Conservation (phyloP, 192 early-diverging fungal species). For the Mortierella hygrophila region DNA sequence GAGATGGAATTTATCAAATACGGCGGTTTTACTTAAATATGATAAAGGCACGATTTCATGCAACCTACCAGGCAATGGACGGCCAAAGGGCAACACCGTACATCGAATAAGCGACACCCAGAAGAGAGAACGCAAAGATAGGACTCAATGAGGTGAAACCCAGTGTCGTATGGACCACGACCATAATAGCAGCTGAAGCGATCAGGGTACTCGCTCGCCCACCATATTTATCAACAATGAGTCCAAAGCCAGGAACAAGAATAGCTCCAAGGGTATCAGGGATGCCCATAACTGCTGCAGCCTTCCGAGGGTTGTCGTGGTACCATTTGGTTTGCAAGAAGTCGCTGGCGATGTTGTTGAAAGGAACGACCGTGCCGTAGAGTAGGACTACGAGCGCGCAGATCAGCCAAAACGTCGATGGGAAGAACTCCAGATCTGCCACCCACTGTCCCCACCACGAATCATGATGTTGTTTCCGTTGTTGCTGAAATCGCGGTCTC, state of each 20-base stretch:
- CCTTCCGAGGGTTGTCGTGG: constrained; percentile 63
- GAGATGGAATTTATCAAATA: background rate
- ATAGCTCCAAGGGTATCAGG: constrained; percentile 71
- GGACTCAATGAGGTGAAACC: constrained; percentile 63
- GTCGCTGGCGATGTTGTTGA: constrained; percentile 73
- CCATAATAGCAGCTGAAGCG: constrained; percentile 59
- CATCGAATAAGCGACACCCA: constrained; percentile 69
- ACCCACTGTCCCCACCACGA: constrained; percentile 28
- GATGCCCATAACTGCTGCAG: constrained; percentile 75
- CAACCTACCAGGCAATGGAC: constrained; percentile 64
- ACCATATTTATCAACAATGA: constrained; percentile 68
- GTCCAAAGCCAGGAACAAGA: constrained; percentile 67
- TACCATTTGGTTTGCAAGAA: constrained; percentile 78
- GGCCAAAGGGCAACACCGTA: constrained; percentile 76
- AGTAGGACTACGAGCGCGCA: constrained; percentile 58
- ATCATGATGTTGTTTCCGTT: background rate
- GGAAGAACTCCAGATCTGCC: constrained; percentile 30
- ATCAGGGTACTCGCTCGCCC: constrained; percentile 60
- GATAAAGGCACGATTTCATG: background rate
- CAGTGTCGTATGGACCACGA: constrained; percentile 62
- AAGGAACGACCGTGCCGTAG: constrained; percentile 72
- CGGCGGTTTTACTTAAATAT: background rate
- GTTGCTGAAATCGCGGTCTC: background rate
- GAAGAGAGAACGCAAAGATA: constrained; percentile 60
- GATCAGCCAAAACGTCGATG: constrained; percentile 41